Evolutionary conservation across 2,329 filamentous ascomycete species (phyloP), one percentile per base, ranked within the genome.

Genomic region (Talaromyces amestolkiae): DNA sequence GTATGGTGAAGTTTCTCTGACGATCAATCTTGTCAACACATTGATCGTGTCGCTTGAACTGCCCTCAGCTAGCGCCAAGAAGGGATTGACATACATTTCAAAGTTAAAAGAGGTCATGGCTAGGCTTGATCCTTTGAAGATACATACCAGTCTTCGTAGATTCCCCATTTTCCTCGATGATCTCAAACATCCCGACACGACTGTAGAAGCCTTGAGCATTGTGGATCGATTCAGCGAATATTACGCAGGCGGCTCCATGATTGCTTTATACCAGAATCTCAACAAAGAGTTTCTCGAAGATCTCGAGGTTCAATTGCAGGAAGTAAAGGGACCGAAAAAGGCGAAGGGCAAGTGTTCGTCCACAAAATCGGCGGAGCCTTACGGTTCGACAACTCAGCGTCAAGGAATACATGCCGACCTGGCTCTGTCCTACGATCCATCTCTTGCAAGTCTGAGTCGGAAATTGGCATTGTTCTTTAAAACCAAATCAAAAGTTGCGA

Each of bases 191-290:
- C 43, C 59, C 13, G 15, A 27, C n/a, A 35, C 19, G 43, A 41
- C 45, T 37, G 10, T 72, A 2, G 67, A 66, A 0, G 79, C 81
- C 1, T 69, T 84, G 4, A 70, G 71, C n/a, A 35, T 69, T 0
- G 72, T 85, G 0, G 75, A 82, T 41, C 24, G 69, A 10, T 80
- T 80, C 54, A 64, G 84, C 3, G 41, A 72, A 1, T 71, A 78
- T 0, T 79, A 78, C 31, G 68, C 75, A 0, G 81, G 81, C 1
- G 73, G 75, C 0, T 79, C 74, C n/a, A 66, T 84, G 15, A 78
- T 77, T 1, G 76, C 76, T 49, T 69, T 84, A 0, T 85, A 83
- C 66, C 73, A 81, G 53, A 78, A 82, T 53, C 61, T 81, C 7
- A 69, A 83, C 2, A 72, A 81, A 0, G 75, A 80, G 0, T 78